Evolutionary conservation across 2,329 filamentous ascomycete species (phyloP), one percentile per base, ranked within the genome.

Genomic region (Zymoseptoria tritici): DNA sequence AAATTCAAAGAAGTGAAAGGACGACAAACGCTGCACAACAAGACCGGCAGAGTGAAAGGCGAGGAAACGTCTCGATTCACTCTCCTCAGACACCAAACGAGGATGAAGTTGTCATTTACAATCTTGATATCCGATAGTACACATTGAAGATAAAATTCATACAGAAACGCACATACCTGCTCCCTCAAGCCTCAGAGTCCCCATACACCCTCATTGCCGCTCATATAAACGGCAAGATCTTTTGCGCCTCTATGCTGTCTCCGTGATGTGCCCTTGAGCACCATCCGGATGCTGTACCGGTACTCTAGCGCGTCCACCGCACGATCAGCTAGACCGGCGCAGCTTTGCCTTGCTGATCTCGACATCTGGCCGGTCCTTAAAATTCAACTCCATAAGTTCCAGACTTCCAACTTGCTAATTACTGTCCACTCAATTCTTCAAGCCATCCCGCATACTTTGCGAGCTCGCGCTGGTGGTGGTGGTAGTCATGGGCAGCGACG

Each of bases 371-470:
- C 13, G 13, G 36, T n/a, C 36, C 16, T 7, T 46, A 13, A n/a
- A 46, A 6, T 46, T n/a, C 36, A 46, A 46, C 36, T 46, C 36
- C 36, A 46, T 46, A n/a, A 46, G 36, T 16, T 46, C 36, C 36
- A 46, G 13, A 46, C 13, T 46, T 16, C 36, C 13, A 46, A 46
- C 16, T n/a, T 46, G 1, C 5, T 51, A 42, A 22, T 55, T 20
- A 26, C 26, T 24, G 24, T 55, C 56, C 36, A 20, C 56, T 71
- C 64, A 87, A 70, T 83, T 85, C 75, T 93, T 92, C 62, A 91
- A 80, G 16, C 88, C 88, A 75, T 97, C 93, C 70, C 90, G 85
- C 82, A 87, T 91, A 79, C 92, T 97, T 77, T 92, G 87, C 65
- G 89, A 88, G 79, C 92, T 97, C 22, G 93, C 91, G 75, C 92